Conservation (phyloP, 2,329 filamentous ascomycete species). For the Scytalidium sp. region DNA sequence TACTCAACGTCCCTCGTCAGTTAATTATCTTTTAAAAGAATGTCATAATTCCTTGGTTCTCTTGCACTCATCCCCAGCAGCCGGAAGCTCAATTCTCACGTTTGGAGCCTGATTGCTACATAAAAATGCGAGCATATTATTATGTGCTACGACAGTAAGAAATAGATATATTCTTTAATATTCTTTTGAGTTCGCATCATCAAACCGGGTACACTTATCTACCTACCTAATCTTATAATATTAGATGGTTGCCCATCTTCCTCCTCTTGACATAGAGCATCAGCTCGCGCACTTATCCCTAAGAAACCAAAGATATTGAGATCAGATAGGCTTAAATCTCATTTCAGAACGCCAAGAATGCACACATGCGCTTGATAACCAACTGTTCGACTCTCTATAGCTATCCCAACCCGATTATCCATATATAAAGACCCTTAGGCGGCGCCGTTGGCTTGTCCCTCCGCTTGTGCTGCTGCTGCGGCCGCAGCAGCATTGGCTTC, state of each 20-base stretch:
- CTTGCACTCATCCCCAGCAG: too few species aligned
- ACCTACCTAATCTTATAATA: background rate
- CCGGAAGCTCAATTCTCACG: too few species aligned
- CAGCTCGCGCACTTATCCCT: background rate
- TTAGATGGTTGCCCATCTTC: background rate
- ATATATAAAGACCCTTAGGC: constrained; percentile 14
- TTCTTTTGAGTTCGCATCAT: background rate
- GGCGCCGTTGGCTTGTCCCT: constrained; percentile 21
- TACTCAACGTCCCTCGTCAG: too few species aligned
- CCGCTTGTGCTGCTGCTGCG: constrained; percentile 15
- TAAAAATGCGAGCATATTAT: too few species aligned
- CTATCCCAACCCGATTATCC: background rate
- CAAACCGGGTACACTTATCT: background rate
- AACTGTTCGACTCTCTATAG: background rate
- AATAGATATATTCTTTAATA: background rate
- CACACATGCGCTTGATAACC: background rate
- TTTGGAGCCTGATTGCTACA: too few species aligned
- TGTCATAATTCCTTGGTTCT: too few species aligned
- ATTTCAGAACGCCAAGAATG: background rate
- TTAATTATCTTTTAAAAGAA: too few species aligned
- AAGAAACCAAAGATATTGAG: background rate
- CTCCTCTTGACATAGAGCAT: background rate
- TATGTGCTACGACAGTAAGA: too few species aligned
- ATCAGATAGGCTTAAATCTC: background rate
- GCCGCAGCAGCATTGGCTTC: constrained; percentile 21